Conservation (phyloP, 2,329 filamentous ascomycete genomes). For the Trichoderma semiorbis region DNA sequence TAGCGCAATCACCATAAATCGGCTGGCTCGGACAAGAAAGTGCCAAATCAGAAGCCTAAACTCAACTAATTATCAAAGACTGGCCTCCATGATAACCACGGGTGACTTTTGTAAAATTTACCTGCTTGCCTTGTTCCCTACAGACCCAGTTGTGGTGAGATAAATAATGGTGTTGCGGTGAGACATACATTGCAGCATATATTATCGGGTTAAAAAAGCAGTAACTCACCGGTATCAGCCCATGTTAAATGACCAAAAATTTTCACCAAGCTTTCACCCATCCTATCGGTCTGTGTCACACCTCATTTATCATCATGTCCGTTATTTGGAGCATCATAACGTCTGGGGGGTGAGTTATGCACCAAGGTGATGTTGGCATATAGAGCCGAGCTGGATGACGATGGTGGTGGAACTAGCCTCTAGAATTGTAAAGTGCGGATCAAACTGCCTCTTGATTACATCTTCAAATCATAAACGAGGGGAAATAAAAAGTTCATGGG, state of each 20-base stretch:
- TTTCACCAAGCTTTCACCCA: background rate
- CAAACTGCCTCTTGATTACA: background rate
- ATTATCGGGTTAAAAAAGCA: background rate
- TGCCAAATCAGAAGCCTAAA: background rate
- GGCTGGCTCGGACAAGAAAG: background rate
- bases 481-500: too few species aligned
- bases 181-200: background rate
- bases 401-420: background rate
- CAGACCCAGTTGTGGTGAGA: background rate
- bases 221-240: background rate
- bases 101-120: background rate
- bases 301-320: too few species aligned
- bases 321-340: background rate
- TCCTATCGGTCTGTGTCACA: background rate
- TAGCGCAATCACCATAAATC: background rate
- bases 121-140: background rate
- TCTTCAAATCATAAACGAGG: background rate
- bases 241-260: background rate
- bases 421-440: background rate
- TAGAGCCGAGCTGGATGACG: background rate
- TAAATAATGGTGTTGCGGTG: background rate
- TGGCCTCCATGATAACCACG: too few species aligned
- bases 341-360: background rate
- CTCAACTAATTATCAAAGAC: too few species aligned
- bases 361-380: background rate